phyloP scores from a whole-genome alignment of 805 yeast genomes.

The Scheffersomyces lignosus region DNA sequence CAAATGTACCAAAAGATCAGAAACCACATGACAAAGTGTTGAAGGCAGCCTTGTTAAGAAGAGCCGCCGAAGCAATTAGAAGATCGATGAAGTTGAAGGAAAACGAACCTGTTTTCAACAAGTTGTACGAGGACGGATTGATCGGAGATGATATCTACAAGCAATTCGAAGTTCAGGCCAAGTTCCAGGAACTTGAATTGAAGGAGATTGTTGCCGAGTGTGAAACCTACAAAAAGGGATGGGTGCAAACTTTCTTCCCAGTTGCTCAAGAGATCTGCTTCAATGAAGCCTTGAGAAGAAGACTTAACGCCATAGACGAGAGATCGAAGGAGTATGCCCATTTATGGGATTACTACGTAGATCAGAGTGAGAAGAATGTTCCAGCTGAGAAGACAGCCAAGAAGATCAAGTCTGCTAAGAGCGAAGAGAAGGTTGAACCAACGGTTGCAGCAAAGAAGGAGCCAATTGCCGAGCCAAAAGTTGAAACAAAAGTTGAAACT shows the following conservation, averaged over 20 bases:
- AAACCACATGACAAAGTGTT: conserved; percentile 77
- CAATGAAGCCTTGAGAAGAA: conserved; percentile 86
- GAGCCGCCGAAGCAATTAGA: conserved; percentile 84
- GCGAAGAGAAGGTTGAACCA: no score
- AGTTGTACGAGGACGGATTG: conserved; percentile 81
- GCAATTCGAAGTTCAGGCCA: conserved; percentile 73
- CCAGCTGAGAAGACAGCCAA: conserved; percentile 5
- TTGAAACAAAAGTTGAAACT: conserved; percentile 1
- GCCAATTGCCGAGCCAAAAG: conserved; percentile 2
- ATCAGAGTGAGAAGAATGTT: conserved; percentile 6
- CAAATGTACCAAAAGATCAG: conserved; percentile 33
- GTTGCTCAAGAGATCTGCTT: conserved; percentile 87
- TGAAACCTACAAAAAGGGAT: conserved; percentile 68
- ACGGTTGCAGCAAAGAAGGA: not conserved
- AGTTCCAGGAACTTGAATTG: conserved; percentile 79
- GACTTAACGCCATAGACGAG: conserved; percentile 50
- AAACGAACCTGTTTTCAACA: conserved; percentile 63
- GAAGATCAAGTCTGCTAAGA: conserved; percentile 1
- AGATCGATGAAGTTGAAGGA: conserved; percentile 83
- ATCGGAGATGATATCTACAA: conserved; percentile 88
- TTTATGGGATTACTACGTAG: conserved; percentile 34
- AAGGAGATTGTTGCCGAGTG: conserved; percentile 76
- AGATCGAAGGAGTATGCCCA: conserved; percentile 32
- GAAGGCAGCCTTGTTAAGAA: conserved; percentile 56
- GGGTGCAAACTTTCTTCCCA: conserved; percentile 76